Conservation (phyloP, 2,329 filamentous ascomycete genomes). For the Aspergillus sclerotialis region DNA sequence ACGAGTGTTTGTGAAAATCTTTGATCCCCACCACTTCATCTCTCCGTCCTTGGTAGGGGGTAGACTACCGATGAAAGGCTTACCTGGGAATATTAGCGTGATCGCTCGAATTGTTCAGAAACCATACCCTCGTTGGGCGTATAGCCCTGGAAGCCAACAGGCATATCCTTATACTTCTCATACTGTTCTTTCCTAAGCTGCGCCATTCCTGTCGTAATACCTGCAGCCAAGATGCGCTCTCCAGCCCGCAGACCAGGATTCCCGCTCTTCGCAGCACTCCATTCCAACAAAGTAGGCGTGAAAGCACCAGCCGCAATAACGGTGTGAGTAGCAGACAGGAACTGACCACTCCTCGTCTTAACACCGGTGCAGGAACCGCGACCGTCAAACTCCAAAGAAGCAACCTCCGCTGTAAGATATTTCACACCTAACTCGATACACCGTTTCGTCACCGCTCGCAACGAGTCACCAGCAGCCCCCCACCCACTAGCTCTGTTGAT, state of each 20-base stretch:
- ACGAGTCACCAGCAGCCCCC: slow-evolving; percentile 54
- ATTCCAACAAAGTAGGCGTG: slow-evolving; percentile 32
- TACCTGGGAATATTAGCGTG: slow-evolving; percentile 29
- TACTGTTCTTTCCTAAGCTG: slow-evolving; percentile 35
- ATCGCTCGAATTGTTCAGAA: not conserved
- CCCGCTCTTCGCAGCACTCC: slow-evolving; percentile 37
- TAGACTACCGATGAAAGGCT: slow-evolving; percentile 51
- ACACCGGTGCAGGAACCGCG: slow-evolving; percentile 32
- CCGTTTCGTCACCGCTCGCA: slow-evolving; percentile 49
- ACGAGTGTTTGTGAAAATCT: slow-evolving; percentile 52
- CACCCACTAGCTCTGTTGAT: slow-evolving; percentile 57
- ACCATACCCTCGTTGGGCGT: slow-evolving; percentile 26
- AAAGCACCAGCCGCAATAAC: slow-evolving; percentile 26
- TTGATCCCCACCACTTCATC: slow-evolving; percentile 57
- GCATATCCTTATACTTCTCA: slow-evolving; percentile 33
- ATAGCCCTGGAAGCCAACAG: slow-evolving; percentile 41
- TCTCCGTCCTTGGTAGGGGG: slow-evolving; percentile 43
- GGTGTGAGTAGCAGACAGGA: slow-evolving; percentile 19
- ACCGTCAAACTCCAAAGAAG: slow-evolving; percentile 41
- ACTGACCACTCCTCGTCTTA: slow-evolving; percentile 16
- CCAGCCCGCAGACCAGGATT: slow-evolving; percentile 44
- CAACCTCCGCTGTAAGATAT: slow-evolving; percentile 44
- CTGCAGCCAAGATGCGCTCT: slow-evolving; percentile 41
- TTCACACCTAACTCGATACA: slow-evolving; percentile 51
- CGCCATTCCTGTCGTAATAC: slow-evolving; percentile 43